Percentiles rank a stretch among this genome's conserved stretches.
These are phyloP conservation scores for Schwanniomyces etchellsii DNA, from an alignment of 1,139 yeast species.

Conservation along the genomic window DNA sequence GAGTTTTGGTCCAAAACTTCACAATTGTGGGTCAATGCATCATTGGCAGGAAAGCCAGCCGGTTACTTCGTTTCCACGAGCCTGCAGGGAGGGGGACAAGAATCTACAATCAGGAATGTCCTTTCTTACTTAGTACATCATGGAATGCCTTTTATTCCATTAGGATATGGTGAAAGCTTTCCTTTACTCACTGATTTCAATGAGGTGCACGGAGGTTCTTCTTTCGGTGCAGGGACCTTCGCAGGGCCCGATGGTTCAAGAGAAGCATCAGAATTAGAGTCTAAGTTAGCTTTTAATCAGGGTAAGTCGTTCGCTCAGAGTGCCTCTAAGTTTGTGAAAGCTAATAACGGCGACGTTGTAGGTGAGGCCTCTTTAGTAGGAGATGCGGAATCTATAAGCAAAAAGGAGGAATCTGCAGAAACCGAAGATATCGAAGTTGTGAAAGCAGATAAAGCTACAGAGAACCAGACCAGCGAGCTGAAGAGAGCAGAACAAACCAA, in stretches of 20 bases:
- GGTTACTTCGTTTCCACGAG: constrained; percentile 44
- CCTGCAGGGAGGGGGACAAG: constrained; percentile 45
- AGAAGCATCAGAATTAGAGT: constrained; percentile 35
- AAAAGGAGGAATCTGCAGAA: not conserved
- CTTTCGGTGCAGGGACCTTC: constrained; percentile 48
- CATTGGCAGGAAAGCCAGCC: constrained; percentile 42
- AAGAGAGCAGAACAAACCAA: constrained; percentile 16
- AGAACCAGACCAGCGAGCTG: constrained; percentile 15
- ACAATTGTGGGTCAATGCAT: constrained; percentile 47
- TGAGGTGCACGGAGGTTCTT: constrained; percentile 42
- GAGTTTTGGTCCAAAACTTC: constrained; percentile 44
- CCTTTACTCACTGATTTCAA: constrained; percentile 26
- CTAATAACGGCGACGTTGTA: constrained; percentile 3
- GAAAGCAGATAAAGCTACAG: constrained; percentile 9
- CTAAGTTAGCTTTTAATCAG: constrained; percentile 33
- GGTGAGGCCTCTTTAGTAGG: constrained; percentile 7
- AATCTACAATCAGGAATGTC: constrained; percentile 32
- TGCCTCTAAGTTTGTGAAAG: constrained; percentile 22
- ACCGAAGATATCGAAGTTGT: constrained; percentile 6
- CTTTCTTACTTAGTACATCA: constrained; percentile 41
- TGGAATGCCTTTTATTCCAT: constrained; percentile 46
- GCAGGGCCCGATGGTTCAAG: constrained; percentile 48
- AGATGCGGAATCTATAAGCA: constrained; percentile 3
- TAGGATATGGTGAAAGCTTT: constrained; percentile 37
- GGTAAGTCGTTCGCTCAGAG: constrained; percentile 35